phyloP scores from a whole-genome alignment of 225 moss, liverwort and hornwort genomes.

The Lunularia cruciata region DNA sequence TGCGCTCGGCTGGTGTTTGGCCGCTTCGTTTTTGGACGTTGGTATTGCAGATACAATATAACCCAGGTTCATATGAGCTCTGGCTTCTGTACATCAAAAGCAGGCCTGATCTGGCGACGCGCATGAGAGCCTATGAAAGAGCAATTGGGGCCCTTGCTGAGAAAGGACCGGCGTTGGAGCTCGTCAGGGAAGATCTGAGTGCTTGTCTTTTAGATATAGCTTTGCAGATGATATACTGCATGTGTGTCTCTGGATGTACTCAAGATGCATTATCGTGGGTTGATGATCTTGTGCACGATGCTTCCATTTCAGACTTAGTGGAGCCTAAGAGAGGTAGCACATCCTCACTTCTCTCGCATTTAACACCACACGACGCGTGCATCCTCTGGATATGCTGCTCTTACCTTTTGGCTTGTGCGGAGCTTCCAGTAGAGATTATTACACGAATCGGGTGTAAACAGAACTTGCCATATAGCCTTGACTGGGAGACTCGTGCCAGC shows the following conservation, averaged over 20 bases:
- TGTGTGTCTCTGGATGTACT: slow-evolving; percentile 48
- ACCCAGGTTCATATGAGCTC: slow-evolving; percentile 71
- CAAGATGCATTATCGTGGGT: slow-evolving; percentile 51
- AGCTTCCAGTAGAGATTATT: slow-evolving; percentile 52
- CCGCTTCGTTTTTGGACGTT: slow-evolving; percentile 14
- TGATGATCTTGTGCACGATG: slow-evolving; percentile 45
- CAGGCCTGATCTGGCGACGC: slow-evolving; percentile 51
- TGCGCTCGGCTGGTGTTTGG: slow-evolving; percentile 1
- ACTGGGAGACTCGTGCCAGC: slow-evolving; percentile 53
- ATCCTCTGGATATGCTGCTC: slow-evolving; percentile 68
- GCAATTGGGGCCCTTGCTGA: slow-evolving; percentile 48
- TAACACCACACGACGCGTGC: slow-evolving; percentile 64
- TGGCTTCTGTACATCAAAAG: slow-evolving; percentile 78
- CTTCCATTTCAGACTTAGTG: slow-evolving; percentile 8
- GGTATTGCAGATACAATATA: slow-evolving; percentile 62
- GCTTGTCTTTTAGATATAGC: slow-evolving; percentile 60
- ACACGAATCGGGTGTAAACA: slow-evolving; percentile 61
- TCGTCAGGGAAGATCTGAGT: slow-evolving; percentile 46
- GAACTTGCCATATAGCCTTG: slow-evolving; percentile 56
- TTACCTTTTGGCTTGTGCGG: slow-evolving; percentile 58
- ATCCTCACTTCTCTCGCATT: slow-evolving; percentile 43
- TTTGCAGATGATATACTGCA: slow-evolving; percentile 77
- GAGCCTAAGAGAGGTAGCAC: slow-evolving; percentile 27
- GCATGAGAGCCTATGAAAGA: slow-evolving; percentile 60
- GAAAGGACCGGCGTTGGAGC: slow-evolving; percentile 22